Percentiles rank a stretch among this genome's conserved stretches.
phyloP scores from a whole-genome alignment of 2,329 filamentous ascomycete genomes.

The Talaromyces marneffei region DNA sequence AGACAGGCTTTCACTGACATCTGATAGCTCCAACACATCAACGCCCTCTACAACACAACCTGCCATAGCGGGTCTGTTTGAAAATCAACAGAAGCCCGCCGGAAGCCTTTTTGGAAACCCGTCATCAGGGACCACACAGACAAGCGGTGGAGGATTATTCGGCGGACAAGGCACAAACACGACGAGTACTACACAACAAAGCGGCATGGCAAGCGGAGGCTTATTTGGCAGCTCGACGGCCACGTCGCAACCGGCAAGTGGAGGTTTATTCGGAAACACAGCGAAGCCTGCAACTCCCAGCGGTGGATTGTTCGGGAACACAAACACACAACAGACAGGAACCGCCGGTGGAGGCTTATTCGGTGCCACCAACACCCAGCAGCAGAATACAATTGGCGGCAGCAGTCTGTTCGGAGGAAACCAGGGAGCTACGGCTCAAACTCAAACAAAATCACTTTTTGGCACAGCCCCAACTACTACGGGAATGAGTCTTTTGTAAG shows the following conservation, averaged over 20 bases:
- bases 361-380: constrained; percentile 19
- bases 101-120: constrained; percentile 29
- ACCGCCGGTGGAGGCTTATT: constrained; percentile 7
- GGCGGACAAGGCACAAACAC: constrained; percentile 20
- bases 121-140: constrained; percentile 22
- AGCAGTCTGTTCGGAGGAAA: constrained; percentile 31
- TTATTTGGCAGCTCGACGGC: constrained; percentile 18
- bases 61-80: constrained; percentile 23
- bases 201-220: constrained; percentile 15
- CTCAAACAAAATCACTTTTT: constrained; percentile 32
- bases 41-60: constrained; percentile 22
- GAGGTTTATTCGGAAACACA: constrained; percentile 18
- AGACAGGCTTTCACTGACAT: neutral
- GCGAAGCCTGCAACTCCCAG: constrained; percentile 12
- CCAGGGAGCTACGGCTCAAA: constrained; percentile 26
- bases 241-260: constrained; percentile 28
- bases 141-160: constrained; percentile 31
- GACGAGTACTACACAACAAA: constrained; percentile 22
- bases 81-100: constrained; percentile 30
- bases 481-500: constrained; percentile 33
- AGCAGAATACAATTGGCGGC: constrained; percentile 19
- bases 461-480: constrained; percentile 23
- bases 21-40: constrained; percentile 19
- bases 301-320: constrained; percentile 9
- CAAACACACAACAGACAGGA: constrained; percentile 9